Base-by-base conservation (phyloP, 2,329 filamentous ascomycete genomes). In the Aureobasidium pullulans region DNA sequence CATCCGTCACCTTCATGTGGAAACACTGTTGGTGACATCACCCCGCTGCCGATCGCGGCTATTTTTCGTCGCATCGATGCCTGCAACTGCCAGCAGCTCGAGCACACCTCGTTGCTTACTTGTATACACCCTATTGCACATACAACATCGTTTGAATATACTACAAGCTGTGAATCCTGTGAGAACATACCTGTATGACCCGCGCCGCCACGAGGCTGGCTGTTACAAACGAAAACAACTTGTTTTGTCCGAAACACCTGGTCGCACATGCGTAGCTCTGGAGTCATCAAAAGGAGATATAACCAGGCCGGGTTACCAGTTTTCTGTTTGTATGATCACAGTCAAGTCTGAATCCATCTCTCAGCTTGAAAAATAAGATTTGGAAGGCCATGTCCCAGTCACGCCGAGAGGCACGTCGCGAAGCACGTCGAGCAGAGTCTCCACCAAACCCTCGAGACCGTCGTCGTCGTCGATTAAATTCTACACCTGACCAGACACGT, bases 371-470 rank as follows among this genome's bases (percentile, higher is more conserved):
- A 29, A 13, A 15, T 44, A 44, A 43, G 50, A 42, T 3, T 9
- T 31, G 36, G 3, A 15, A 34, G 43, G 36, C n/a, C 43, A 57
- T 57, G 54, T 57, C 54, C 19, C 23, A 47, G 44, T 46, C 34
- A 40, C 42, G 34, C 16, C 39, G 29, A 19, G 52, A 44, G 31
- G 39, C 52, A 36, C 52, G 52, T 19, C 52, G 52, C 13, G 40
- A 43, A 57, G 42, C 34, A 40, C 52, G 52, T 37, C 43, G 54
- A 57, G 42, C 54, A 57, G 42, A 47, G 43, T 57, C 54, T 29
- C 42, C 39, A 19, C 54, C 39, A 3, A n/a, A 57, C 9, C 54
- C 54, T 15, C 32, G 43, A 39, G 32, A 48, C 28, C 54, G 43
- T 32, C 42, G 54, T 4, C 42, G 54, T 4, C 42, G 54, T 31